Base-by-base conservation (phyloP, 306 rosid species). In the Prunus kanzakura region DNA sequence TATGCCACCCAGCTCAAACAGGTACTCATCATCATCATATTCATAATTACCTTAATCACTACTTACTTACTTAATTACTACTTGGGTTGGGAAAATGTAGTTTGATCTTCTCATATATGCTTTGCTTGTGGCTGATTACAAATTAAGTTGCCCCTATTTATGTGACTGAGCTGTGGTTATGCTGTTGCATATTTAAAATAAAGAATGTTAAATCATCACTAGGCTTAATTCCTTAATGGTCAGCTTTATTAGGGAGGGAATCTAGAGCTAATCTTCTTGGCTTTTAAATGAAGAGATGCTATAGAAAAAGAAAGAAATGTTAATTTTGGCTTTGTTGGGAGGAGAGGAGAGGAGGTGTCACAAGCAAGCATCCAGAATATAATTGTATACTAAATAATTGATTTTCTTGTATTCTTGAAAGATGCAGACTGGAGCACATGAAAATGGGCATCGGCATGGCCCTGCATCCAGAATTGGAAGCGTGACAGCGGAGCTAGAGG, bases 401-500 rank as follows among this genome's bases (percentile, higher is more conserved):
- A 38, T 38, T 38, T 35, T 38, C 43, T 38, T 6, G 11, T 15
- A 65, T 38, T 56, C 2, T 38, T 1, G 1, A 27, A 32, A 89
- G 93, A 79, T 93, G 46, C 86, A 85, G n/a, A 55, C 65, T 18
- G 92, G 75, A 80, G 86, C 19, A 73, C 71, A 68, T 50, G 89
- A 82, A 74, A 83, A 77, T 16, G 86, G 81, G 11, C 2, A 73
- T 18, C 91, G 60, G 23, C 9, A 13, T 47, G 3, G 11, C 14
- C 73, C 51, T 8, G 64, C 67, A 27, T 73, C 76, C 6, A 87
- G 78, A 72, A 61, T 86, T 62, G 92, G 92, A 76, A 87, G 74
- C 2, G 88, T 90, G 30, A 85, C 84, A 49, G 86, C 87, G 20
- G 98, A 94, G 82, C 82, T 91, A 14, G 91, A 91, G 47, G 91